Percentiles rank a stretch among this genome's conserved stretches.
These are phyloP conservation scores for Blastobotrys parvus DNA, from an alignment of 805 yeast species.

Conservation along the genomic window DNA sequence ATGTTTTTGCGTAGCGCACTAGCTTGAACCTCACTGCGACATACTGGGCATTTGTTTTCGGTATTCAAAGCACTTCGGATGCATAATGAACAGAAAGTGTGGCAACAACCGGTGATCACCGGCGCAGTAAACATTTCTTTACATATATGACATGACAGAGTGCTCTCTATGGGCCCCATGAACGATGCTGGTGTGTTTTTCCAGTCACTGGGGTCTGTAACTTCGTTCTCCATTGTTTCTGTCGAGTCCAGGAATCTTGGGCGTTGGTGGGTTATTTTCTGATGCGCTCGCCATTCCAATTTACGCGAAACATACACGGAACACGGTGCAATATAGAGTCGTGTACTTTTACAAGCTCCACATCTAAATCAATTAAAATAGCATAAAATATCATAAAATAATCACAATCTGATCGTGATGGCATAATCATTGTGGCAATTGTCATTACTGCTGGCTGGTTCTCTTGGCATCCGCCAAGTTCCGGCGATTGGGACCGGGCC, in stretches of 20 bases:
- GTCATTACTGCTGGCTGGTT: too few species aligned
- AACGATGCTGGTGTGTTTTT: slow-evolving; percentile 42
- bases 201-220: slow-evolving; percentile 74
- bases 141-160: slow-evolving; percentile 78
- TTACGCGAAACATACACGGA: background rate
- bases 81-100: slow-evolving; percentile 83
- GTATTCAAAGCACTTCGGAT: slow-evolving; percentile 61
- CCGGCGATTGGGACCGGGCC: too few species aligned
- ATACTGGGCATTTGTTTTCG: slow-evolving; percentile 65
- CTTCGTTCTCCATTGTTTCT: slow-evolving; percentile 12
- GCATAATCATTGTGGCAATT: too few species aligned
- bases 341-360: too few species aligned
- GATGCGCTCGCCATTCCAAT: background rate
- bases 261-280: too few species aligned
- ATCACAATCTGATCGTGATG: too few species aligned
- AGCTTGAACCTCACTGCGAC: slow-evolving; percentile 62
- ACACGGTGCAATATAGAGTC: background rate
- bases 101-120: slow-evolving; percentile 76
- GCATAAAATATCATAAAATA: too few species aligned
- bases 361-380: too few species aligned
- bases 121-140: slow-evolving; percentile 77
- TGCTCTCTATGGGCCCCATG: slow-evolving; percentile 54
- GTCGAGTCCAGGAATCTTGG: too few species aligned
- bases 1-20: slow-evolving; percentile 60
- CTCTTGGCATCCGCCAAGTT: too few species aligned